Evolutionary conservation across 2,329 filamentous ascomycete genomes (phyloP), one percentile per base, ranked within the genome.

Genomic region (Calycina marina): DNA sequence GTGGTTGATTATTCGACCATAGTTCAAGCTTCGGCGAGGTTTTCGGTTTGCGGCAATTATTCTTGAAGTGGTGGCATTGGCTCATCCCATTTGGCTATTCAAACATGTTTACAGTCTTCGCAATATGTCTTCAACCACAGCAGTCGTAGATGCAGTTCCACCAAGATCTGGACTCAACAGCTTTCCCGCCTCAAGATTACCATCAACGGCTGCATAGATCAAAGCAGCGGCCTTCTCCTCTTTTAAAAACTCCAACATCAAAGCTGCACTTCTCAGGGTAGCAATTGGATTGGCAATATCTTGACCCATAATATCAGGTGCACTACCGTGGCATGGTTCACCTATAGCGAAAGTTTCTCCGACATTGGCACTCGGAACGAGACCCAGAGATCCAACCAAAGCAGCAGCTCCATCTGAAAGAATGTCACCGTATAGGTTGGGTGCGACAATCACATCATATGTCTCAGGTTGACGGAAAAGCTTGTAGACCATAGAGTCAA

Each of bases 401-500:
- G 90, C 90, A 15, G 90, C 90, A 31, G 90, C 88, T 44, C 85
- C 88, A 57, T 98, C 90, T 2, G 85, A 93, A 24, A 98, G 68
- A 46, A 98, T 90, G 58, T 98, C 90, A 45, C 90, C 90, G 61
- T 98, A 96, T 40, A 98, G 70, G 62, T 96, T 96, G 32, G 88
- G 90, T 6, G 88, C 90, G 28, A 98, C 90, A 47, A 98, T 93
- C 45, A 96, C 88, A 56, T 98, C 90, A 72, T 96, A 98, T 52
- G 78, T 79, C 51, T 78, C 70, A 26, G 90, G 90, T 60, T 96
- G 84, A 40, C 88, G 83, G 75, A 96, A 96, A 36, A 98, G 79
- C 67, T 96, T 96, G 73, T 96, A 96, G 37, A 96, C 85, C 90
- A 98, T 98, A 40, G 79, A 88, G 61, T 98, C 90, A 41, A 98